phyloP scores from a whole-genome alignment of 1,139 yeast species.

The Yamadazyma buinensis region DNA sequence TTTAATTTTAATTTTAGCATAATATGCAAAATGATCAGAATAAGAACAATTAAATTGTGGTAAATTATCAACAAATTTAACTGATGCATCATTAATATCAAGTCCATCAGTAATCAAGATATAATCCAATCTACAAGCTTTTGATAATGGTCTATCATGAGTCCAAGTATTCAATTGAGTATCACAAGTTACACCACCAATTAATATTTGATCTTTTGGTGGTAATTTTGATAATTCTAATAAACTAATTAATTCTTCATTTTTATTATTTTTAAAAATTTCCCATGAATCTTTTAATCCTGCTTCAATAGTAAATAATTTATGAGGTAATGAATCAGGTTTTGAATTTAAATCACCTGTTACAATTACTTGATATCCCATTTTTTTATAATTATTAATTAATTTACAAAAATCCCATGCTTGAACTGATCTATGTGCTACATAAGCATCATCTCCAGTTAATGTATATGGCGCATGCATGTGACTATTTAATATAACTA shows the following conservation, averaged over 20 bases:
- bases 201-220: conserved; percentile 63
- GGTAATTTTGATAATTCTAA: conserved; percentile 47
- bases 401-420: conserved; percentile 91
- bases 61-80: conserved; percentile 66
- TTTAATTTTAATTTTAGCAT: conserved; percentile 51
- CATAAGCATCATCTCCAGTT: conserved; percentile 83
- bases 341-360: conserved; percentile 92
- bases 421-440: conserved; percentile 88
- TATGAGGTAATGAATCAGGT: conserved; percentile 83
- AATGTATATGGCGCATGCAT: conserved; percentile 95
- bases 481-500: conserved; percentile 85
- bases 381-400: conserved; percentile 55
- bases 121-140: conserved; percentile 90
- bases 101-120: conserved; percentile 60
- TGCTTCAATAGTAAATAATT: conserved; percentile 66
- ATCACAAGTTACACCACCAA: conserved; percentile 89
- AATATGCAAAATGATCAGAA: conserved; percentile 92
- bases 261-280: conserved; percentile 46
- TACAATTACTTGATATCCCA: conserved; percentile 82
- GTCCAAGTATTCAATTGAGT: conserved; percentile 88
- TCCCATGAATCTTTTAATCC: conserved; percentile 84
- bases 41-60: conserved; percentile 63
- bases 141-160: conserved; percentile 51
- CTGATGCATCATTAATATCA: conserved; percentile 56
- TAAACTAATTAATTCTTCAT: conserved; percentile 13